These are phyloP conservation scores for Fusarium burgessii DNA, from an alignment of 2,329 filamentous ascomycete species.

Conservation along the genomic window DNA sequence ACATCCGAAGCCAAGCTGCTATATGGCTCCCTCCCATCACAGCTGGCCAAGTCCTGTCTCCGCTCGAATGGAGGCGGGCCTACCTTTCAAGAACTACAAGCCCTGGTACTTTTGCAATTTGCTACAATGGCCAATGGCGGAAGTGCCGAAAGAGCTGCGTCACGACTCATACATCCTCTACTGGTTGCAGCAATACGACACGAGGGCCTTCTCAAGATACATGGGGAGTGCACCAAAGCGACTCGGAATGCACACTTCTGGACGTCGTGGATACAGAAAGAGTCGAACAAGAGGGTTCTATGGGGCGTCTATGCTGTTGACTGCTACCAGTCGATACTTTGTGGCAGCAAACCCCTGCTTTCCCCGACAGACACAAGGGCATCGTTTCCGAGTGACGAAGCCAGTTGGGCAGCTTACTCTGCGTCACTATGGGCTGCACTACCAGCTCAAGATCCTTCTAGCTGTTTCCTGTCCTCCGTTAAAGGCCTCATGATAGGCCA, in stretches of 20 bases:
- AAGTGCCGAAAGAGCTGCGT: background rate
- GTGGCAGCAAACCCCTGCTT: constrained; percentile 3
- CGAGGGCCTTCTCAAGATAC: background rate
- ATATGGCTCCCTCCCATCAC: background rate
- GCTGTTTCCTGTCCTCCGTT: background rate
- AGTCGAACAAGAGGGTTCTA: background rate
- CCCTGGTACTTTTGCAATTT: background rate
- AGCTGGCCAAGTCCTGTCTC: background rate
- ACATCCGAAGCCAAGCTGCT: background rate
- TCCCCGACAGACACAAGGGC: constrained; percentile 1
- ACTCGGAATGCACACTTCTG: background rate
- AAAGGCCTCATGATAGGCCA: background rate
- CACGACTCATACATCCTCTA: background rate
- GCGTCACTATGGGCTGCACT: background rate
- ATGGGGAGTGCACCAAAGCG: background rate
- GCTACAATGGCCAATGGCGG: background rate
- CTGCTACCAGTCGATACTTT: constrained; percentile 2
- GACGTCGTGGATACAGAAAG: background rate
- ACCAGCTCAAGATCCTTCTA: background rate
- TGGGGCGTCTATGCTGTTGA: background rate
- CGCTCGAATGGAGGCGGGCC: background rate
- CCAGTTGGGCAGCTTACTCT: background rate
- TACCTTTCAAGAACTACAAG: background rate
- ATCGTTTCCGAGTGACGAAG: background rate
- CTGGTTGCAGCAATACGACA: background rate